Evolutionary conservation across 306 rosid species (phyloP).

Genomic region (Prunus mongolica): DNA sequence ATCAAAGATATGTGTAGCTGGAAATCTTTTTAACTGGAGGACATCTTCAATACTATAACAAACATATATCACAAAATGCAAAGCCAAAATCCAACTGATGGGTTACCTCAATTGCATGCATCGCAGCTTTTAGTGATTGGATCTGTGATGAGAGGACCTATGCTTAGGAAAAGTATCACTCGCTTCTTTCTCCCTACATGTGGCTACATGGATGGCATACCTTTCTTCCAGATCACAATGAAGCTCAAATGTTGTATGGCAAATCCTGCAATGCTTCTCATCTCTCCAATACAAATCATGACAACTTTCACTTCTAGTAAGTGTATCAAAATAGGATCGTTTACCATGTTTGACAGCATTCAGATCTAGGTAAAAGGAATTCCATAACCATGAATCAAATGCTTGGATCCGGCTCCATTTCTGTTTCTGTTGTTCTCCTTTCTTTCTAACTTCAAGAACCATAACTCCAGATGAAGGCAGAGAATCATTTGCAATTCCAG

Average conservation of each 20-base stretch:
- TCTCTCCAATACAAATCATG: slow-evolving; percentile 94
- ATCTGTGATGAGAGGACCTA: slow-evolving; percentile 72
- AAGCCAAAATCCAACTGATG: slow-evolving; percentile 16
- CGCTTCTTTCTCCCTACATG: slow-evolving; percentile 67
- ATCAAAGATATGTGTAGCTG: not conserved
- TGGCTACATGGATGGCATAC: slow-evolving; percentile 80
- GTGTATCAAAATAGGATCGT: slow-evolving; percentile 85
- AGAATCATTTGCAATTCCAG: slow-evolving; percentile 35
- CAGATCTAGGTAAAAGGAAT: slow-evolving; percentile 67
- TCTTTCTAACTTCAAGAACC: slow-evolving; percentile 64
- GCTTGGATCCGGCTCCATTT: slow-evolving; percentile 74
- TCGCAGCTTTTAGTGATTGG: slow-evolving; percentile 89
- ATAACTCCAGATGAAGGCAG: slow-evolving; percentile 50
- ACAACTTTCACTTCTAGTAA: slow-evolving; percentile 82
- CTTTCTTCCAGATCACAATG: slow-evolving; percentile 91
- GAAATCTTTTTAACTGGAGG: not conserved
- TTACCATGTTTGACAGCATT: slow-evolving; percentile 78
- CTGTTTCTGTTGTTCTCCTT: slow-evolving; percentile 57
- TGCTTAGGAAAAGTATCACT: slow-evolving; percentile 45
- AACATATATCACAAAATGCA: slow-evolving; percentile 4
- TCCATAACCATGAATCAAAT: slow-evolving; percentile 95
- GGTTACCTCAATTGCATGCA: slow-evolving; percentile 88
- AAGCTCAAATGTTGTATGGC: slow-evolving; percentile 94
- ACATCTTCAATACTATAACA: not conserved
- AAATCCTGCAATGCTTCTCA: slow-evolving; percentile 90